Evolutionary conservation across 768 basidiomycete species (phyloP), one percentile per base, ranked within the genome.

Genomic region (Auricularia cornea): DNA sequence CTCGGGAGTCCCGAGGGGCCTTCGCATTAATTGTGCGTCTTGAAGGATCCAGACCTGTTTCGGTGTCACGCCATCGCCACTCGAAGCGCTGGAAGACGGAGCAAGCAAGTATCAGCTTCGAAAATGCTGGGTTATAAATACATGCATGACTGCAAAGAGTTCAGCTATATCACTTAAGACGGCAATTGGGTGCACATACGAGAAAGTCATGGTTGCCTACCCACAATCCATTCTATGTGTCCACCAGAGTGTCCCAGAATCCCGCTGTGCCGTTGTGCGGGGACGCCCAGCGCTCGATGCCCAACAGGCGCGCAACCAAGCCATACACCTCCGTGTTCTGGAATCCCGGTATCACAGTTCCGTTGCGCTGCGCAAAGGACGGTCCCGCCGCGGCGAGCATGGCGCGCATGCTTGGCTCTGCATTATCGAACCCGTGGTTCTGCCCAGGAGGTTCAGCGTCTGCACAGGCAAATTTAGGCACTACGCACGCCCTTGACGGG

Each of bases 331-430:
- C 86, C 41, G 94, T 84, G 67, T 95, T 96, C 70, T 80, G 74
- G 76, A 96, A 95, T n/a, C 84, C 84, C 32, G 90, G 80, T 79
- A 94, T 89, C 63, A 92, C 80, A 69, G 87, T 90, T 6, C 44
- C 44, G 44, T 48, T 48, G 44, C 23, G 44, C 44, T 83, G 81
- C 12, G 83, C 74, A 16, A 89, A 85, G 73, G 94, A 94, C 0
- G 94, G 94, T 1, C 94, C 94, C 70, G 94, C 92, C 11, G 92
- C 93, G 63, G 96, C 87, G 73, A 96, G 95, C 71, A 92, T 87
- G 2, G 93, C 93, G 60, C 86, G 84, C 94, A 96, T 96, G 5
- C 87, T 78, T 14, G 78, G 69, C 48, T 86, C 84, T 20, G 81
- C 72, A 67, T 94, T 94, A 72, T 95, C 93, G 70, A 94, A 97